Percentiles rank a stretch among this genome's conserved stretches.
Evolutionary conservation across 352 stramenopile genomes (phyloP).

Genomic region (Phytophthora pistaciae): DNA sequence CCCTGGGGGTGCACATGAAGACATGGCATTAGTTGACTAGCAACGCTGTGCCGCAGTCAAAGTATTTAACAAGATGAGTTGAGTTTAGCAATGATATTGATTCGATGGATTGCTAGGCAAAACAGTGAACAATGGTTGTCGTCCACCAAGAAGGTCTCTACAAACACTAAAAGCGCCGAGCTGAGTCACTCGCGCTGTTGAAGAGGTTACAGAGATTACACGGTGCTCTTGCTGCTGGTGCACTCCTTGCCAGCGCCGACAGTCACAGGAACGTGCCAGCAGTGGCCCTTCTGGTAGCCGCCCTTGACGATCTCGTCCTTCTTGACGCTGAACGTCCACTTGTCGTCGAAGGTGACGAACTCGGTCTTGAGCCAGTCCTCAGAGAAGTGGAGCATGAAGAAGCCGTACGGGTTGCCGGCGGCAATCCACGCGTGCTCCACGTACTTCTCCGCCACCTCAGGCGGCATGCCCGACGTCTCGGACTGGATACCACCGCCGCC

Average conservation of each 20-base stretch:
- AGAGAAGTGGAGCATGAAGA: slow-evolving; percentile 88
- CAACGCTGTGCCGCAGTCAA: neutral
- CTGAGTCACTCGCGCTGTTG: slow-evolving; percentile 9
- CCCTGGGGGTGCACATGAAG: neutral
- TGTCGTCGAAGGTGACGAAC: slow-evolving; percentile 86
- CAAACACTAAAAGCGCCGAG: slow-evolving; percentile 23
- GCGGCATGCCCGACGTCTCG: slow-evolving; percentile 82
- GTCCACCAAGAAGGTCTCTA: slow-evolving; percentile 15
- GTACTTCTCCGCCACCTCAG: slow-evolving; percentile 78
- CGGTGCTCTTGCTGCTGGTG: slow-evolving; percentile 34
- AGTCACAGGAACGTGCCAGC: slow-evolving; percentile 86
- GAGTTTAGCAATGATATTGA: slow-evolving; percentile 21
- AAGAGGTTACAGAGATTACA: slow-evolving; percentile 16
- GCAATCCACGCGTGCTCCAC: slow-evolving; percentile 87
- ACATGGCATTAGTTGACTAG: neutral
- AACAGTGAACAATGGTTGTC: slow-evolving; percentile 17
- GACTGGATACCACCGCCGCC: slow-evolving; percentile 88
- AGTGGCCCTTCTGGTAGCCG: slow-evolving; percentile 86
- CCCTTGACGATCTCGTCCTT: slow-evolving; percentile 81
- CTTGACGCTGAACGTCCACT: slow-evolving; percentile 82
- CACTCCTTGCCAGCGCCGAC: slow-evolving; percentile 74
- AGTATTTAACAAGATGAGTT: slow-evolving; percentile 34
- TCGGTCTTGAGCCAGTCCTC: slow-evolving; percentile 87
- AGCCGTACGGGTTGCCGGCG: slow-evolving; percentile 82
- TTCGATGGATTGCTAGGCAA: slow-evolving; percentile 27